Evolutionary conservation across 192 early-diverging fungal species (phyloP).

Genomic region (Funneliformis mosseae): DNA sequence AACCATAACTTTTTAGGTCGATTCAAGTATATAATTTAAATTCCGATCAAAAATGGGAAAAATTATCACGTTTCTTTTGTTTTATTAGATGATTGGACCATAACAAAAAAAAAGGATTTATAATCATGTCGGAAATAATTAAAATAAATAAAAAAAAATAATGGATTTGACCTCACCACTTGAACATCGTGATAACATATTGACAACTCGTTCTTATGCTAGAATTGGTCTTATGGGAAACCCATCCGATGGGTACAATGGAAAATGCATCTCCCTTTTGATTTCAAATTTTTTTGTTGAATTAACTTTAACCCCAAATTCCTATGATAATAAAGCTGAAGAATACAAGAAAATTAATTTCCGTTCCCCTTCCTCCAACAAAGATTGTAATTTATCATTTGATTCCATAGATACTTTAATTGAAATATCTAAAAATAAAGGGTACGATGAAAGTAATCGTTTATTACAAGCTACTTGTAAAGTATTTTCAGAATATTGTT

Average conservation of each 20-base stretch:
- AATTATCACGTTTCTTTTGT: no score
- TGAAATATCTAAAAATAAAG: constrained; percentile 44
- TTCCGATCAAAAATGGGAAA: no score
- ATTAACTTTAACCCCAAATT: constrained; percentile 50
- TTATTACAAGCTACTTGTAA: constrained; percentile 57
- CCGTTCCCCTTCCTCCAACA: constrained; percentile 41
- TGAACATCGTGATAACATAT: constrained; percentile 18
- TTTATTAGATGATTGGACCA: no score
- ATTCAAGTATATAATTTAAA: no score
- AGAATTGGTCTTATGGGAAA: constrained; percentile 68
- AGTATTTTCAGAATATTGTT: constrained; percentile 53
- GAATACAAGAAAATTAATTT: constrained; percentile 50
- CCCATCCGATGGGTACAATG: constrained; percentile 67
- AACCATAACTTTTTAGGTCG: no score
- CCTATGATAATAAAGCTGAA: background rate
- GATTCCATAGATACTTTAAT: constrained; percentile 38
- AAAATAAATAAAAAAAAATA: no score
- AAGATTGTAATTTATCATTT: constrained; percentile 36
- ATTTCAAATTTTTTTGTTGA: constrained; percentile 64
- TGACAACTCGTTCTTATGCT: constrained; percentile 49
- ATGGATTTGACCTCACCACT: no score
- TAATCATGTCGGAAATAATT: no score
- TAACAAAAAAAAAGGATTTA: no score
- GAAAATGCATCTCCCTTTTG: constrained; percentile 62
- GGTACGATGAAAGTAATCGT: constrained; percentile 54